phyloP scores from a whole-genome alignment of 2,329 filamentous ascomycete genomes.

The Fusarium dlaminii region DNA sequence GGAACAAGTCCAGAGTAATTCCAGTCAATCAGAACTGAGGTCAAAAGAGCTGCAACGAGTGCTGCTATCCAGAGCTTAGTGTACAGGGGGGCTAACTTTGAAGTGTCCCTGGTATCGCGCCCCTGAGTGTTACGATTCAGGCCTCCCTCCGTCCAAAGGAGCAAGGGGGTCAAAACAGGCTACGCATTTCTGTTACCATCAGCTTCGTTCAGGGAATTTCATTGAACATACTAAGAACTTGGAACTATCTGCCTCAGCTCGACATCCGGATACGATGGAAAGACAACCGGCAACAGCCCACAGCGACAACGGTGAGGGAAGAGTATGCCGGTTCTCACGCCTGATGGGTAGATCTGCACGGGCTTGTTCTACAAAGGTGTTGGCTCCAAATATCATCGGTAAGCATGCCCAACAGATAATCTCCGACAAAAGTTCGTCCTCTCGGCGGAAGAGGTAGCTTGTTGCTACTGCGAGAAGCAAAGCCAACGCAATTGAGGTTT shows the following conservation, averaged over 20 bases:
- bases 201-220: accelerated
- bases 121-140: background rate
- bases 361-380: too few species aligned
- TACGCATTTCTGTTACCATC: background rate
- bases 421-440: background rate
- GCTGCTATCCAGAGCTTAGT: background rate
- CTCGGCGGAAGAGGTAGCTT: background rate
- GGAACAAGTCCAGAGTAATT: background rate
- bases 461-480: background rate
- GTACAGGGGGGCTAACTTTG: background rate
- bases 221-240: background rate
- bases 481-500: background rate
- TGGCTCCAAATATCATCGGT: background rate
- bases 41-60: background rate
- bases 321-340: background rate
- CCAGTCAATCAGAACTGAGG: background rate
- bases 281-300: background rate
- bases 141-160: background rate
- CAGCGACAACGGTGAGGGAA: accelerated
- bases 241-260: background rate
- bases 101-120: background rate
- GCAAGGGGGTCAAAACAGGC: background rate
- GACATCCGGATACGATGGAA: background rate
- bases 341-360: background rate
- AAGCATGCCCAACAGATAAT: background rate